Conservation (phyloP, 2,329 filamentous ascomycete genomes). For the Apiospora aurea region DNA sequence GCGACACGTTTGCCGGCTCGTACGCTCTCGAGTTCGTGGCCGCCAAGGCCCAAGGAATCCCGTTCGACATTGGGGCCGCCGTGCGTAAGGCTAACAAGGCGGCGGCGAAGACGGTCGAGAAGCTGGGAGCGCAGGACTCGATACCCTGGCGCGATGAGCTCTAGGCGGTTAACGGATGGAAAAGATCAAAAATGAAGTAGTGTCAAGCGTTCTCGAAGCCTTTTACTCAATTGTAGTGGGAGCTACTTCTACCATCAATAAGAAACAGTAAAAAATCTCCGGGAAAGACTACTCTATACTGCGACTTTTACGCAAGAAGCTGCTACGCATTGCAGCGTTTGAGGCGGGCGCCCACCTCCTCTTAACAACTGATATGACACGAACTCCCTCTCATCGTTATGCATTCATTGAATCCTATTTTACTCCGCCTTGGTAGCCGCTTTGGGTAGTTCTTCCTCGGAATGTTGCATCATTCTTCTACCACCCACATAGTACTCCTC, state of each 20-base stretch:
- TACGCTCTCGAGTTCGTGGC: slow-evolving; percentile 79
- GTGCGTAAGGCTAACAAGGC: slow-evolving; percentile 67
- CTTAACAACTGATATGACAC: neutral
- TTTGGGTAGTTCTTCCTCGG: neutral
- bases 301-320: neutral
- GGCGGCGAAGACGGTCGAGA: slow-evolving; percentile 71
- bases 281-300: neutral
- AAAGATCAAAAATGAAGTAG: neutral
- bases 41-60: slow-evolving; percentile 34
- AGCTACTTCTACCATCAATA: slow-evolving; percentile 12
- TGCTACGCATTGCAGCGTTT: neutral
- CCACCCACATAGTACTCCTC: neutral
- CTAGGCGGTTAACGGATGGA: slow-evolving; percentile 14
- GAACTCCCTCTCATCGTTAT: neutral
- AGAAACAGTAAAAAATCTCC: neutral
- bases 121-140: slow-evolving; percentile 67
- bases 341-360: neutral
- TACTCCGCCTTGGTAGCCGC: too few species aligned
- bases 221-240: slow-evolving; percentile 5
- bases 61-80: slow-evolving; percentile 64
- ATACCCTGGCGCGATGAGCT: slow-evolving; percentile 70
- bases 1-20: slow-evolving; percentile 91
- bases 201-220: neutral
- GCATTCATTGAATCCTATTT: neutral
- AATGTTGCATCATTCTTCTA: neutral